phyloP scores from a whole-genome alignment of 2,329 filamentous ascomycete genomes.

The Xylariaceae sp. region DNA sequence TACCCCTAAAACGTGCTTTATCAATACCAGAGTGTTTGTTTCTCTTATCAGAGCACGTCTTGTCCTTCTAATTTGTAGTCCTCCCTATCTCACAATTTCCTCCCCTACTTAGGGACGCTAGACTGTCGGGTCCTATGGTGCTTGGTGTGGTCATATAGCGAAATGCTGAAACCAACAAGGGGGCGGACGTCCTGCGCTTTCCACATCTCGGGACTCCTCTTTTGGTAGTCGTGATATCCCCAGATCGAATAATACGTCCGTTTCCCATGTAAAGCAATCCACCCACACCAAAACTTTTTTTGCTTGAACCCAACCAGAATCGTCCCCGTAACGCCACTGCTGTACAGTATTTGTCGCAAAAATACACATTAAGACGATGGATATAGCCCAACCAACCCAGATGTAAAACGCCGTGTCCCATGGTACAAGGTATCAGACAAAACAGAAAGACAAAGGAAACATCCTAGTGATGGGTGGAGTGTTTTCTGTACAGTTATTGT shows the following conservation, averaged over 20 bases:
- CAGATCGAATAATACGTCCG: conserved; percentile 7
- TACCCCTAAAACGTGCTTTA: too few relatives aligned
- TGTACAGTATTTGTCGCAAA: conserved; percentile 16
- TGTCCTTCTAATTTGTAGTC: not conserved
- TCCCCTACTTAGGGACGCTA: conserved; percentile 5
- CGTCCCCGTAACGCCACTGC: conserved; percentile 30
- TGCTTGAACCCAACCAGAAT: conserved; percentile 13
- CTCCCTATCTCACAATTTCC: not conserved
- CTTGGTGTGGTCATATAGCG: conserved; percentile 12
- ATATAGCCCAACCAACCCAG: conserved; percentile 17
- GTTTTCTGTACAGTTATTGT: conserved; percentile 43
- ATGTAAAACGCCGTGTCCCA: conserved; percentile 26
- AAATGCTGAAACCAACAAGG: conserved; percentile 4
- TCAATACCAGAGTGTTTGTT: too few relatives aligned
- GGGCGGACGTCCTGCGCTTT: conserved; percentile 3
- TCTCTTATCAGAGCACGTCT: not conserved
- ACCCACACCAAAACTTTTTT: conserved; percentile 15
- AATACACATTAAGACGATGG: conserved; percentile 28
- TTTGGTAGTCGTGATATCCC: conserved; percentile 10
- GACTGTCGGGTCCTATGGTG: conserved; percentile 5
- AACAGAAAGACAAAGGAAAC: conserved; percentile 25
- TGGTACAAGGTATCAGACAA: conserved; percentile 19
- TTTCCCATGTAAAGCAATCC: conserved; percentile 14
- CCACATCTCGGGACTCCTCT: conserved; percentile 7
- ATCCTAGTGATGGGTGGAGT: not conserved